These are phyloP conservation scores for Sextonia rubra DNA, from an alignment of 164 flowering plant genomes.

Conservation along the genomic window DNA sequence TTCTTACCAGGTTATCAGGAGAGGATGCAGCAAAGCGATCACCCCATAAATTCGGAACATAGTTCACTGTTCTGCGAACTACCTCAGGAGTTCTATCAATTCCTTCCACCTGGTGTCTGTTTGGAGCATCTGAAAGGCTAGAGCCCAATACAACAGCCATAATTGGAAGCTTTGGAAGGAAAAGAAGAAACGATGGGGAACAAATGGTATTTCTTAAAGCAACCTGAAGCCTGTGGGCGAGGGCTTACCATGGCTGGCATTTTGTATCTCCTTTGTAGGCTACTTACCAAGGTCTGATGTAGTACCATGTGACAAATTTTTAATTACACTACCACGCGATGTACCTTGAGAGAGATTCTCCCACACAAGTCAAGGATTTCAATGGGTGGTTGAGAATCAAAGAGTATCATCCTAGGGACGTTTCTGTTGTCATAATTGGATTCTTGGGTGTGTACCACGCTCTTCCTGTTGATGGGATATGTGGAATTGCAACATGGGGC, in stretches of 20 bases:
- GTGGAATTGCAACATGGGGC: too few relatives aligned
- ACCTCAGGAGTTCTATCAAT: background rate
- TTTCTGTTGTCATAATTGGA: too few relatives aligned
- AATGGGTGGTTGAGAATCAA: too few relatives aligned
- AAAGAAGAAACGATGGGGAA: too few relatives aligned
- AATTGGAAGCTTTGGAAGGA: background rate
- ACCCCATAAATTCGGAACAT: conserved; percentile 7
- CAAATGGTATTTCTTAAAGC: background rate
- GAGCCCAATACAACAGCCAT: background rate
- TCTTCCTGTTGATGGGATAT: too few relatives aligned
- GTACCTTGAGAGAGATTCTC: too few relatives aligned
- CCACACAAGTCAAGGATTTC: too few relatives aligned
- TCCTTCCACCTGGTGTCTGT: background rate
- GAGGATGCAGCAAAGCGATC: conserved; percentile 4
- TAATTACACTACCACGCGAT: too few relatives aligned
- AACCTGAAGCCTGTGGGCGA: background rate
- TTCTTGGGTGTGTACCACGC: too few relatives aligned
- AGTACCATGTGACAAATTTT: too few relatives aligned
- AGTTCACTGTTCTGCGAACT: conserved; percentile 2
- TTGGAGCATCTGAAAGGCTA: background rate
- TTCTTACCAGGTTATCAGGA: background rate
- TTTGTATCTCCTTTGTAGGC: background rate
- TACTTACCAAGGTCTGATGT: too few relatives aligned
- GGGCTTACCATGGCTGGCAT: background rate
- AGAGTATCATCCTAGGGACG: too few relatives aligned